These are phyloP conservation scores for Cryoendolithus antarcticus DNA, from an alignment of 2,329 filamentous ascomycete species.

Conservation along the genomic window DNA sequence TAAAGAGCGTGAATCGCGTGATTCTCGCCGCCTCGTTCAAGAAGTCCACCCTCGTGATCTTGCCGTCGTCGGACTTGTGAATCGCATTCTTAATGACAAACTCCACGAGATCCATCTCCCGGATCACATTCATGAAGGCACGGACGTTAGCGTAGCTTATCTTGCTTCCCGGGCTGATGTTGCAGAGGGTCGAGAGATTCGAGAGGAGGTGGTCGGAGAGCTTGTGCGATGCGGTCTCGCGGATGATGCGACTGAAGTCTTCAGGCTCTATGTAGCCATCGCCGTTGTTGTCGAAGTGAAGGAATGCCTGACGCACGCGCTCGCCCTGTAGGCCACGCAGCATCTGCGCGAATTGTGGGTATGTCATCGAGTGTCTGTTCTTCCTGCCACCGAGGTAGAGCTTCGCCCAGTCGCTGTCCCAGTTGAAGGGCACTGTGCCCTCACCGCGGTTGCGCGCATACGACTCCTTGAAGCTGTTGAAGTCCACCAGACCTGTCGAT, in stretches of 20 bases:
- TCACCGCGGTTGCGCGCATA: slow-evolving; percentile 84
- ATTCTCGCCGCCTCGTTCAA: slow-evolving; percentile 83
- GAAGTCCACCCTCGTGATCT: slow-evolving; percentile 89
- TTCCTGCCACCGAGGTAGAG: slow-evolving; percentile 85
- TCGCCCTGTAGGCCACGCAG: slow-evolving; percentile 90
- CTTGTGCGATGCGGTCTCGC: slow-evolving; percentile 88
- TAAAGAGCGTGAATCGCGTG: slow-evolving; percentile 90
- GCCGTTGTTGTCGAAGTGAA: slow-evolving; percentile 76
- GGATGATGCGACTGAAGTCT: slow-evolving; percentile 92
- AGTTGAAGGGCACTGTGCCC: slow-evolving; percentile 82
- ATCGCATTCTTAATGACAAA: slow-evolving; percentile 82
- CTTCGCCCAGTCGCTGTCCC: slow-evolving; percentile 92
- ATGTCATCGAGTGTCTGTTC: slow-evolving; percentile 82
- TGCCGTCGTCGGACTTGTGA: slow-evolving; percentile 70
- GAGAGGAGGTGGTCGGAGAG: slow-evolving; percentile 89
- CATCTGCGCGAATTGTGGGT: slow-evolving; percentile 97
- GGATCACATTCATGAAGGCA: slow-evolving; percentile 95
- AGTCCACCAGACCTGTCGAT: slow-evolving; percentile 73
- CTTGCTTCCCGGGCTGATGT: slow-evolving; percentile 81
- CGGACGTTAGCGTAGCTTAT: slow-evolving; percentile 96
- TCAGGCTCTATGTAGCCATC: slow-evolving; percentile 93
- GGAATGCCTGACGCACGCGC: slow-evolving; percentile 89
- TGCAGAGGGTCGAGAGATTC: slow-evolving; percentile 85
- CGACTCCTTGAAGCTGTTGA: slow-evolving; percentile 71
- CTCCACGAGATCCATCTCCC: slow-evolving; percentile 96